Base-by-base conservation (phyloP, 345 rosid species). In the Streptanthus diversifolius region DNA sequence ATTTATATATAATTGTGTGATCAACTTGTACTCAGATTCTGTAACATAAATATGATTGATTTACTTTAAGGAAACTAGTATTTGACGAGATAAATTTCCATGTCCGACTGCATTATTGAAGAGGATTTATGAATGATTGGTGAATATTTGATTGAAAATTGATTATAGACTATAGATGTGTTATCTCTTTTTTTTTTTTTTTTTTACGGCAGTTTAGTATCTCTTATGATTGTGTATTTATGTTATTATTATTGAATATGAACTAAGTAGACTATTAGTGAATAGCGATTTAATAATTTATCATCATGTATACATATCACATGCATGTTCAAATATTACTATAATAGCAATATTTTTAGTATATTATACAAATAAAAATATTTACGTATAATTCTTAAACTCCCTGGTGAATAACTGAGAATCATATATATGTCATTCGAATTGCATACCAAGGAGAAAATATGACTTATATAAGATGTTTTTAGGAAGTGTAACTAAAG, bases 21-120 rank as follows among this genome's bases (percentile, higher is more conserved):
- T 24, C 78, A 67, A 74, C 62, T 66, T 54, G 37, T 54, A 51
- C 32, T 3, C 7, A 12, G 32, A 51, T 51, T 51, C 33, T 22
- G 15, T 12, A 22, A 22, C 11, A 48, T 5, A 25, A 12, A 49
- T 22, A 22, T 11, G n/a, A 11, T 2, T 49, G 55, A 49, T 49
- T 49, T 49, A 49, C 0, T 49, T 49, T 12, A 49, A 12, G 15
- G 11, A 49, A 4, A 49, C 4, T 11, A 49, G 5, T 49, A 0
- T 22, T 49, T 12, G 3, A 22, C 8, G 30, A 22, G 55, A 49
- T 22, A 49, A 22, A 49, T 49, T 22, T 49, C 32, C 30, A 49
- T 49, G 55, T 49, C 11, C 15, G 15, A 49, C 15, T 5, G 30
- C n/a, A 49, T 11, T 49, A 22, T 27, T 37, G 13, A 51, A 2